These are phyloP conservation scores for Pisolithus microcarpus DNA, from an alignment of 768 basidiomycete genomes.

Conservation along the genomic window DNA sequence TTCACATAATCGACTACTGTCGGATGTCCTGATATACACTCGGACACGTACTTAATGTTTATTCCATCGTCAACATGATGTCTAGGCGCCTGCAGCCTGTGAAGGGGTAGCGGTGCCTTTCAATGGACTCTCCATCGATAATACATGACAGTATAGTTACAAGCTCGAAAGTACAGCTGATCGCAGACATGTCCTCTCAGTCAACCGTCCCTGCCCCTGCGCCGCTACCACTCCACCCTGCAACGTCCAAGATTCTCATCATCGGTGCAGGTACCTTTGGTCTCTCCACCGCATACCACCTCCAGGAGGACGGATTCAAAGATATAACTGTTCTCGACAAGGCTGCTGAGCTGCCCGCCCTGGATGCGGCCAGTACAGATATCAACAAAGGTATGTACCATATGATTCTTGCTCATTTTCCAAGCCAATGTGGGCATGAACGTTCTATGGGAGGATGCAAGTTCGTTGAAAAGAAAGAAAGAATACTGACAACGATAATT, in stretches of 20 bases:
- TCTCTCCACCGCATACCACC: slow-evolving; percentile 75
- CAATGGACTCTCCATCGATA: too few relatives aligned
- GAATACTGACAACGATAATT: too few relatives aligned
- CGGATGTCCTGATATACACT: too few relatives aligned
- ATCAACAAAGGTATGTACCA: slow-evolving; percentile 31
- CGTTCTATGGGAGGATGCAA: neutral
- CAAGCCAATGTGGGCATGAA: neutral
- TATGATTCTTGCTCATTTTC: neutral
- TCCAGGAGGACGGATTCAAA: slow-evolving; percentile 61
- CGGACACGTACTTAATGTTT: too few relatives aligned
- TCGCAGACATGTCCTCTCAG: neutral
- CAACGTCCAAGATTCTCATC: slow-evolving; percentile 38
- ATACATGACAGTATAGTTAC: too few relatives aligned
- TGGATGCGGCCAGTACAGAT: slow-evolving; percentile 69
- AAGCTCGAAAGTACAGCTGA: too few relatives aligned
- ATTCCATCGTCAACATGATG: too few relatives aligned
- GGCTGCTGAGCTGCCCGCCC: slow-evolving; percentile 61
- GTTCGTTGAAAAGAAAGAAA: too few relatives aligned
- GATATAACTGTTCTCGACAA: slow-evolving; percentile 74
- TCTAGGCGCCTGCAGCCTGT: too few relatives aligned
- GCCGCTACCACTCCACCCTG: neutral
- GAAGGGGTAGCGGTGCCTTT: too few relatives aligned
- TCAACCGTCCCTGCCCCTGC: neutral
- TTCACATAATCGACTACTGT: too few relatives aligned
- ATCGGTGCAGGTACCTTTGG: slow-evolving; percentile 85